Percentiles rank a stretch among this genome's conserved stretches.
Conservation (phyloP, 345 rosid genomes). For the Lenwebbia sp. region DNA sequence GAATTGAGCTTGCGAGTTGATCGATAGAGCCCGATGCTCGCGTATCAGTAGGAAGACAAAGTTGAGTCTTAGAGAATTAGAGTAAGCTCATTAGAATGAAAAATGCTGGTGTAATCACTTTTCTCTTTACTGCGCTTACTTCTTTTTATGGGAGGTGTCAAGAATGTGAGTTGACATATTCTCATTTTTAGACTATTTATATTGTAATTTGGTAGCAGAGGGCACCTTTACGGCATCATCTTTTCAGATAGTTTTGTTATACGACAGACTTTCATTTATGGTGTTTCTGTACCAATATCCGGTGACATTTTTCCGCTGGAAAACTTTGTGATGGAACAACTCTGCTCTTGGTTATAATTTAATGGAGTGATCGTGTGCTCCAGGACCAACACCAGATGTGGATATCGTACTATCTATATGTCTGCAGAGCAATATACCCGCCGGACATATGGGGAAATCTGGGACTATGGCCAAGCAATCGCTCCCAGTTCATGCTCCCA, state of each 20-base stretch:
- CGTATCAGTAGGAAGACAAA: not conserved
- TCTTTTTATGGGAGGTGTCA: not conserved
- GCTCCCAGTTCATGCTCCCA: constrained; percentile 33
- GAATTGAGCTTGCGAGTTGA: too few species aligned
- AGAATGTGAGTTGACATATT: not conserved
- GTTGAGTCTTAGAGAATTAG: not conserved
- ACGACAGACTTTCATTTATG: not conserved
- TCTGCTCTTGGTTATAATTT: not conserved
- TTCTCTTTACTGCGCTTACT: not conserved
- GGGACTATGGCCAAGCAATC: constrained; percentile 16
- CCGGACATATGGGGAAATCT: constrained; percentile 29
- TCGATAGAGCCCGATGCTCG: too few species aligned
- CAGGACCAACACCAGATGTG: constrained; percentile 75
- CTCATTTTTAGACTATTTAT: not conserved
- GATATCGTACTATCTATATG: constrained; percentile 81
- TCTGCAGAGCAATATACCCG: constrained; percentile 64
- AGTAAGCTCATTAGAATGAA: not conserved
- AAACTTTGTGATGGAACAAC: not conserved
- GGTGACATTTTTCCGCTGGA: not conserved
- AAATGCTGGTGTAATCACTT: not conserved
- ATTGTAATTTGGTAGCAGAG: not conserved
- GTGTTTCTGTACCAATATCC: not conserved
- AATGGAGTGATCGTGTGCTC: not conserved
- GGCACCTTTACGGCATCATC: not conserved
- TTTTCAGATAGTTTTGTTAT: not conserved